Evolutionary conservation across 176 grass and related monocot species (phyloP), one percentile per base, ranked within the genome.

Genomic region (Triticum turgidum): DNA sequence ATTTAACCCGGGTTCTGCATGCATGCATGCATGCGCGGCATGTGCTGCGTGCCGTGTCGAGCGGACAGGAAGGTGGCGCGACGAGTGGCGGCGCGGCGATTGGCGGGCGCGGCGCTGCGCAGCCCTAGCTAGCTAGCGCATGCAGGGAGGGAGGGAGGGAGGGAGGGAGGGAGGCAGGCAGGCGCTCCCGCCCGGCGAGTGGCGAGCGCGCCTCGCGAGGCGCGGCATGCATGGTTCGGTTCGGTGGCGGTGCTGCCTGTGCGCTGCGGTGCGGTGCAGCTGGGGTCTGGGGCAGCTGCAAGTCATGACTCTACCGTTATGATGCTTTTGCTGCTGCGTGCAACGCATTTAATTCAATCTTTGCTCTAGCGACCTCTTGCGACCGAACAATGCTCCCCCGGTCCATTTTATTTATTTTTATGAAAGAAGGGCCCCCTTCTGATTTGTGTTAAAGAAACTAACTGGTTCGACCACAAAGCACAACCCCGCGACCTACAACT

Each of bases 1-100:
- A 65, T 69, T 13, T 65, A 20, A 47, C 25, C 10, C 64, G 32
- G 52, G 35, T 58, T 67, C 32, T 86, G 89, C 85, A 90, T 91
- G 89, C 89, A 77, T 91, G 89, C 89, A 77, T 89, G 88, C 89
- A 87, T 88, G 89, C 89, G 65, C 82, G 89, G 86, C 86, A 77
- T 82, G 85, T 88, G 82, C 86, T 44, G 71, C 0, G 70, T 25
- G 89, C 62, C 82, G 88, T 87, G 88, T 85, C 81, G 85, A 78
- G 27, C 42, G 58, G 29, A 44, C 79, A 79, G 77, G 65, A 35
- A 75, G 65, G 32, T 5, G 30, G 79, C 78, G 42, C 88, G 91
- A 85, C 88, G 91, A 86, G 82, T 93, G 91, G 88, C 78, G 38
- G 80, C 83, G 82, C 85, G 29, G 72, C 45, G 13, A 91, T 80